Evolutionary conservation across 192 early-diverging fungal genomes (phyloP).

Genomic region (Coemansia sp.): DNA sequence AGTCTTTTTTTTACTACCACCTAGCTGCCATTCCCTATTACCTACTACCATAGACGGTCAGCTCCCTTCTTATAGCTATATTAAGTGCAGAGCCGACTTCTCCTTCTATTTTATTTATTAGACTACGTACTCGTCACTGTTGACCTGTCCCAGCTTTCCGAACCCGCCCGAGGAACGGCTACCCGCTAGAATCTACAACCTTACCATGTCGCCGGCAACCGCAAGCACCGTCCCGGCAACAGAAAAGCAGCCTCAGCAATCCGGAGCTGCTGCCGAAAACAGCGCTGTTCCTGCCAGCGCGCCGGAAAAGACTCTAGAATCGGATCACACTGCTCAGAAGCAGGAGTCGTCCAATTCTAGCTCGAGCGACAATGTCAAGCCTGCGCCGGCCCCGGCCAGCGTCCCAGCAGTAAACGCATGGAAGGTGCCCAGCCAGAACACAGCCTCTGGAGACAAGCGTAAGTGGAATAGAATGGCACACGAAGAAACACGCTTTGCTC

Average conservation of each 20-base stretch:
- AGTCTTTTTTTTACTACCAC: neutral
- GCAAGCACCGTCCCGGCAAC: neutral
- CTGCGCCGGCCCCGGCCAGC: constrained; percentile 23
- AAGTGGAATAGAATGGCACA: constrained; percentile 17
- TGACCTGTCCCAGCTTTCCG: neutral
- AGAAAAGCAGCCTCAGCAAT: constrained; percentile 5
- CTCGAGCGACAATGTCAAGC: neutral
- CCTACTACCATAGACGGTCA: neutral
- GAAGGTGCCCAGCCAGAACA: constrained; percentile 52
- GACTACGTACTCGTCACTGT: neutral
- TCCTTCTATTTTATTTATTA: neutral
- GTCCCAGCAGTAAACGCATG: constrained; percentile 52
- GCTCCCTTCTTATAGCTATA: neutral
- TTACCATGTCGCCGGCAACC: constrained; percentile 2
- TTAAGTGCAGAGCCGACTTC: neutral
- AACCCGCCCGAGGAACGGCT: neutral
- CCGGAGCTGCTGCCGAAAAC: neutral
- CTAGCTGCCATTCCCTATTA: neutral
- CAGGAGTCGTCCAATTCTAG: neutral
- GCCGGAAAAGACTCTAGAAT: neutral
- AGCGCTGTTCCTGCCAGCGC: neutral
- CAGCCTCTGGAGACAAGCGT: constrained; percentile 21
- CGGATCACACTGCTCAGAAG: neutral
- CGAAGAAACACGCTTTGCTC: no score
- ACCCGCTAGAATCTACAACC: neutral